Evolutionary conservation across 2,329 filamentous ascomycete genomes (phyloP), one percentile per base, ranked within the genome.

Genomic region (Tolypocladium album): DNA sequence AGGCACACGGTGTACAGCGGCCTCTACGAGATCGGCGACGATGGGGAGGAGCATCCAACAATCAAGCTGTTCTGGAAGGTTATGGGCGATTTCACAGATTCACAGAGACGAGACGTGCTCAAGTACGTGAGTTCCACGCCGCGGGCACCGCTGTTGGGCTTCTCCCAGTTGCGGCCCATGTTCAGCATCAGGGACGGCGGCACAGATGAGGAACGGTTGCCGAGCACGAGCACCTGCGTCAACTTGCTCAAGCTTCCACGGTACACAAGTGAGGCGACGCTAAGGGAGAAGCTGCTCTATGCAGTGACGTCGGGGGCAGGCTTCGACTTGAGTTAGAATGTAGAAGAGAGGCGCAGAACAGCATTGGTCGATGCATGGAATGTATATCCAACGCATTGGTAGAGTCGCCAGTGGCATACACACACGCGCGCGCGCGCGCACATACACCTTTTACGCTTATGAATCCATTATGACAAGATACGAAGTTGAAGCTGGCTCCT

Each of bases 121-220:
- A 96, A 96, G 69, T 99, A 97, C 67, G 94, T 97, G 55, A 99
- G 92, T 6, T 93, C 88, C 36, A 97, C 94, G 12, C 93, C 94
- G 0, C 82, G 94, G 43, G 93, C 92, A 38, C 94, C 94, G 3
- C 76, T 99, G 53, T 76, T 97, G 3, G 94, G 94, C 0, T 99
- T 99, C 70, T 85, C 85, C 22, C 89, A 94, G 68, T 76, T 99
- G 64, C 89, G 87, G 60, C 94, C 94, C 2, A 80, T 81, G 45
- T 99, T 99, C 72, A 93, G 87, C 69, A 97, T 99, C 63, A 79
- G 94, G 5, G 94, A 99, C 73, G 87, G 86, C 0, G 74, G 72
- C 8, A 67, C 67, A 8, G 73, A 75, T 42, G 69, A 75, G 60
- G 90, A 96, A 76, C 80, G 94, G 61, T 76, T 97, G 64, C 94